A percentile compares a stretch with the other conserved stretches of the same genome.
Evolutionary conservation across 2,329 filamentous ascomycete genomes (phyloP).

Genomic region (Cryoendolithus antarcticus): DNA sequence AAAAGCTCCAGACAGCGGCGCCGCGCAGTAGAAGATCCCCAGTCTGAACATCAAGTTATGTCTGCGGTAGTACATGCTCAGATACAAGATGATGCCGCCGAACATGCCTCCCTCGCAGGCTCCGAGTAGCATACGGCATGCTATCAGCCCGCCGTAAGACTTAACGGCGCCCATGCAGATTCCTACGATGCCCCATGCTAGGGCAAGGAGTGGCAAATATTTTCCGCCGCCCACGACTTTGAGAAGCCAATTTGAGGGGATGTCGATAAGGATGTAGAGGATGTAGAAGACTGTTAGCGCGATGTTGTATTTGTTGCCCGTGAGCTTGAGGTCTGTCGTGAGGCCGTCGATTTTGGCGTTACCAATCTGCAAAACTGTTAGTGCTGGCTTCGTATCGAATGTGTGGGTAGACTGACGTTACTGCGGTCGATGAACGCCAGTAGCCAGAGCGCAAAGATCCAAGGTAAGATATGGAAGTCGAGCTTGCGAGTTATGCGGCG

Average conservation of each 20-base stretch:
- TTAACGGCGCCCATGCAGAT: conserved; percentile 31
- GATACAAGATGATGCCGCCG: conserved; percentile 30
- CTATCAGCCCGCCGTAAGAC: conserved; percentile 28
- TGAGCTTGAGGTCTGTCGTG: conserved; percentile 26
- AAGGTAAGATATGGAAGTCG: conserved; percentile 32
- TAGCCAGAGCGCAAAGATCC: conserved; percentile 35
- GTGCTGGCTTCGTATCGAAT: neutral
- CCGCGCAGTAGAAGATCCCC: conserved; percentile 24
- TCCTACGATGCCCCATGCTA: conserved; percentile 28
- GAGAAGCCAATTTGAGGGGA: conserved; percentile 29
- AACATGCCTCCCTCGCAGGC: conserved; percentile 30
- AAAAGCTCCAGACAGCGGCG: conserved; percentile 29
- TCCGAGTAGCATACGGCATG: conserved; percentile 29
- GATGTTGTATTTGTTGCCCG: conserved; percentile 30
- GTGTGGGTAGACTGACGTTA: conserved; percentile 9
- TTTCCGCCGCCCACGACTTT: conserved; percentile 29
- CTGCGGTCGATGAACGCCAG: conserved; percentile 36
- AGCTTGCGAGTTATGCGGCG: conserved; percentile 28
- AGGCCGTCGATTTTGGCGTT: conserved; percentile 34
- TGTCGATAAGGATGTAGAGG: conserved; percentile 30
- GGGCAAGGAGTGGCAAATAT: conserved; percentile 28
- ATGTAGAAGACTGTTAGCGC: conserved; percentile 35
- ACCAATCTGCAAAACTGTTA: conserved; percentile 12
- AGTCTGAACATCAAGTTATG: conserved; percentile 30
- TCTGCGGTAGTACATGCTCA: conserved; percentile 31